A percentile compares a stretch with the other conserved stretches of the same genome.
These are phyloP conservation scores for Biscutella laevigata DNA, from an alignment of 441 rosid species.

Conservation along the genomic window DNA sequence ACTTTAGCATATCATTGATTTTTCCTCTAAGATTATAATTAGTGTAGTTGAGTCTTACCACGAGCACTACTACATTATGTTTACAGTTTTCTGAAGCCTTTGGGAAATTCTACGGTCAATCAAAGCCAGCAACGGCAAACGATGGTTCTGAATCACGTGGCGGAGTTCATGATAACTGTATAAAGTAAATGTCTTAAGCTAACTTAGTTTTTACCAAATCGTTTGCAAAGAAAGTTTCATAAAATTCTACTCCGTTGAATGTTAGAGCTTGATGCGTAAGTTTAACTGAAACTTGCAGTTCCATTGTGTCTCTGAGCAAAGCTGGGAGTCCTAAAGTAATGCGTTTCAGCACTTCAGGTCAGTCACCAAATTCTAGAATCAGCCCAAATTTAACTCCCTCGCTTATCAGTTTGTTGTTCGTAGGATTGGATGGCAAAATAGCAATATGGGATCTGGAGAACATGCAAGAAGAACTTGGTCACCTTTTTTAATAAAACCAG, in stretches of 20 bases:
- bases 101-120: constrained; percentile 83
- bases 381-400: no score
- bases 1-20: no score
- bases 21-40: no score
- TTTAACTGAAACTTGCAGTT: constrained; percentile 39
- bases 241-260: not conserved
- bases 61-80: not conserved
- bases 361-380: constrained; percentile 7
- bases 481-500: constrained; percentile 28
- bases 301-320: constrained; percentile 48
- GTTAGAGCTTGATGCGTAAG: constrained; percentile 5
- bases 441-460: constrained; percentile 78
- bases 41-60: no score
- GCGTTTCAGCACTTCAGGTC: constrained; percentile 96
- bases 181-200: constrained; percentile 38
- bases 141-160: constrained; percentile 54
- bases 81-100: constrained; percentile 84
- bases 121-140: constrained; percentile 55
- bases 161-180: constrained; percentile 78
- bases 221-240: not conserved
- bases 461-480: constrained; percentile 46
- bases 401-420: no score
- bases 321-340: constrained; percentile 34
- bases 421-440: constrained; percentile 89
- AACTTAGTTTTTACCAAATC: not conserved